Conservation (phyloP, 257 asterid species). For the Primulina tabacum region DNA sequence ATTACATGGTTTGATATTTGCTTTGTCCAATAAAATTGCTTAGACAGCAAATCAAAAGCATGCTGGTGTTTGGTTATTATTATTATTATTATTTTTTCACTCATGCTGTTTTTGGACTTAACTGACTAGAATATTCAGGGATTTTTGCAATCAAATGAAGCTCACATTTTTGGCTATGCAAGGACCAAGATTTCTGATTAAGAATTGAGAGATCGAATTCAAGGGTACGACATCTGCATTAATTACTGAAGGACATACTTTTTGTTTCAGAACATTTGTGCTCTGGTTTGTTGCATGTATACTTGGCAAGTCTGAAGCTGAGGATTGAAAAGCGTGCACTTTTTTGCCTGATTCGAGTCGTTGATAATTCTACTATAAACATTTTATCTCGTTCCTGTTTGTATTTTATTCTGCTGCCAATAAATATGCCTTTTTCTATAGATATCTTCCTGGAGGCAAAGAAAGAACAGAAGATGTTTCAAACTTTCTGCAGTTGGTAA, state of each 20-base stretch:
- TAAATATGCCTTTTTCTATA: slow-evolving; percentile 13
- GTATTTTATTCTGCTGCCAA: background rate
- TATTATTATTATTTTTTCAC: background rate
- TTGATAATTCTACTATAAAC: background rate
- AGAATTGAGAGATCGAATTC: slow-evolving; percentile 75
- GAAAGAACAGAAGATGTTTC: slow-evolving; percentile 32
- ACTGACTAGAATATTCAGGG: slow-evolving; percentile 57
- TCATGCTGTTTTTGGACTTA: slow-evolving; percentile 18
- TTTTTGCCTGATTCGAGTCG: background rate
- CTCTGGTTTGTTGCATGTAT: background rate
- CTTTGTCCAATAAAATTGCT: background rate
- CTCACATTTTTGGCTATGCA: slow-evolving; percentile 96
- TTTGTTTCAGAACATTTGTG: too few species aligned
- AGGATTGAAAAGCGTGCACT: background rate
- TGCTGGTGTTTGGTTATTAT: background rate
- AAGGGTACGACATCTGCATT: slow-evolving; percentile 53
- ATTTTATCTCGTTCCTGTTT: background rate
- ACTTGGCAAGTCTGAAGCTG: slow-evolving; percentile 1
- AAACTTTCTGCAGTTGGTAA: slow-evolving; percentile 46
- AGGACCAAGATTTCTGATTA: slow-evolving; percentile 83
- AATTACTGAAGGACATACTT: background rate
- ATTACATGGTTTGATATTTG: background rate
- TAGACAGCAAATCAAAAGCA: background rate
- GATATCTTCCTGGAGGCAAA: slow-evolving; percentile 39
- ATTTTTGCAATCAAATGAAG: slow-evolving; percentile 73